Evolutionary conservation across 306 rosid species (phyloP), one percentile per base, ranked within the genome.

Genomic region (Prosopis cineraria): DNA sequence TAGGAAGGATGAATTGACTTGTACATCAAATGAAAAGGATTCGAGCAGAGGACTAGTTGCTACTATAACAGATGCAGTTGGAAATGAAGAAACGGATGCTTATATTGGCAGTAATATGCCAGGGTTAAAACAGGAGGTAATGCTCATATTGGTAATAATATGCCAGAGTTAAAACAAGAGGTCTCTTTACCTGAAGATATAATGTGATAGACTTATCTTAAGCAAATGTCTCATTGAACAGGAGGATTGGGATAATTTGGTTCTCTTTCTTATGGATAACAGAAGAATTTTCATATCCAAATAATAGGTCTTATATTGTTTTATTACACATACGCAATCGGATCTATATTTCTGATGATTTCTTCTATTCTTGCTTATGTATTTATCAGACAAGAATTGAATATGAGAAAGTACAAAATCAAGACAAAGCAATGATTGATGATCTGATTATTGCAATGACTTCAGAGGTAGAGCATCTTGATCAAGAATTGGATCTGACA

Each of bases 381-480:
- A 78, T 81, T 77, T 41, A 66, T 73, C 40, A 80, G 85, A 68
- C 74, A 62, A 82, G 71, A 68, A 55, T 25, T 68, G 78, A 81
- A 72, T 76, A 84, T 41, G 72, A 82, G 48, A 43, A 74, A 44
- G 62, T 80, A 76, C 84, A 73, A 82, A 75, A 66, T 85, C 83
- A 79, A 80, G 90, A 86, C 78, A 86, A 88, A 60, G 53, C 73
- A 74, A 76, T 78, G 34, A 1, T 65, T 43, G 89, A 79, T 78
- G 90, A 81, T 71, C 77, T 78, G 52, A 58, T 45, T 73, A 58
- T 45, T 73, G 75, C 67, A 50, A 74, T 80, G 72, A 64, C 83
- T 73, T 82, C 85, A n/a, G 88, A 88, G 72, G 63, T 90, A 52
- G 83, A 80, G 74, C 85, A 78, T 81, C 97, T 90, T 83, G 91